phyloP scores from a whole-genome alignment of 768 basidiomycete species.

The Sporobolomyces phaffii region DNA sequence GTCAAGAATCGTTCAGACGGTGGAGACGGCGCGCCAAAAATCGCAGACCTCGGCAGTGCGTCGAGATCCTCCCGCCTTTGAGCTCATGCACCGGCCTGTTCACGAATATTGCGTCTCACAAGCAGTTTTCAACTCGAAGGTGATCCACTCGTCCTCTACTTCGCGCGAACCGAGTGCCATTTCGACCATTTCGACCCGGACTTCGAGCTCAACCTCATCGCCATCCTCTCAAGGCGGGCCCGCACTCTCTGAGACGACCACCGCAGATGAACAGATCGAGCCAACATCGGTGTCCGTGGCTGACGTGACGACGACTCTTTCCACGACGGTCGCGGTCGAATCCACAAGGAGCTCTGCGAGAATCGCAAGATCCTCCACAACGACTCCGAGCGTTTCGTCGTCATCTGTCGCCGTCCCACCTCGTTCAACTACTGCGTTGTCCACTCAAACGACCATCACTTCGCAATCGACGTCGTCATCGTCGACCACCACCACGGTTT shows the following conservation, averaged over 20 bases:
- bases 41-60: conserved; percentile 7
- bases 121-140: conserved; percentile 2
- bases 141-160: neutral
- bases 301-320: too few species aligned
- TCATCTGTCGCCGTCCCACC: neutral
- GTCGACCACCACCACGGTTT: neutral
- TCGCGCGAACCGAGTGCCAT: too few species aligned
- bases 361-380: too few species aligned
- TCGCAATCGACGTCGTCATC: neutral
- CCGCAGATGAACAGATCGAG: neutral
- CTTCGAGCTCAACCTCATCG: neutral
- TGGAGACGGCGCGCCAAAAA: neutral
- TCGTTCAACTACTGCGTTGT: neutral
- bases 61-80: too few species aligned
- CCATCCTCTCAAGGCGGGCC: neutral
- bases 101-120: too few species aligned
- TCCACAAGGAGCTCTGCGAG: too few species aligned
- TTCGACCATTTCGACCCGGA: neutral
- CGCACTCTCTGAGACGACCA: neutral
- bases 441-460: too few species aligned
- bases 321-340: too few species aligned
- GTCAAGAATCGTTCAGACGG: neutral
- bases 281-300: too few species aligned
- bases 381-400: too few species aligned
- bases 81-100: neutral